phyloP scores from a whole-genome alignment of 495 filamentous ascomycete species.

The Penicillium herquei region DNA sequence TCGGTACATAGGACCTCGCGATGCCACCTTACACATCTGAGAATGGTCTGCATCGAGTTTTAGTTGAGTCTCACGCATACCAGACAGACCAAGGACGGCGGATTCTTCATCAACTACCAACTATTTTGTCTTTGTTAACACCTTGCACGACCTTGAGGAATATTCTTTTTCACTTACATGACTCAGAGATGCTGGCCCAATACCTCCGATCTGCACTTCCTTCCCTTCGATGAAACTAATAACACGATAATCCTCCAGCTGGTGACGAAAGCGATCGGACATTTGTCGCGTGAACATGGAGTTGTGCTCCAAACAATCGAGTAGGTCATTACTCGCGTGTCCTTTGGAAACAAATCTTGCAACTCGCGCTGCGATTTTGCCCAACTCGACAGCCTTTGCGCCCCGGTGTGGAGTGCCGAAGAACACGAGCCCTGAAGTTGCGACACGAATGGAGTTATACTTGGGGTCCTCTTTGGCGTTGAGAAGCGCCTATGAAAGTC shows the following conservation, averaged over 20 bases:
- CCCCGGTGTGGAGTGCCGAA: slow-evolving; percentile 49
- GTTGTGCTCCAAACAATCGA: slow-evolving; percentile 37
- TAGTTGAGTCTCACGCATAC: slow-evolving; percentile 37
- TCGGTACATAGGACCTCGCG: slow-evolving; percentile 36
- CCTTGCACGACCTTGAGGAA: background rate
- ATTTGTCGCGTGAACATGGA: slow-evolving; percentile 43
- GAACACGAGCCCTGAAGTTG: slow-evolving; percentile 44
- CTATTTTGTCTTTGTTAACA: slow-evolving; percentile 15
- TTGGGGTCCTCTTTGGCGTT: slow-evolving; percentile 43
- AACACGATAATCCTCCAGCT: slow-evolving; percentile 40
- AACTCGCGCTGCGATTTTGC: slow-evolving; percentile 38
- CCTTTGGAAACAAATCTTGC: slow-evolving; percentile 35
- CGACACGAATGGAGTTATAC: slow-evolving; percentile 36
- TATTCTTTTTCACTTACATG: slow-evolving; percentile 23
- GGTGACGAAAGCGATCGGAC: slow-evolving; percentile 34
- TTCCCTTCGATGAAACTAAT: slow-evolving; percentile 46
- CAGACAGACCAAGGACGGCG: slow-evolving; percentile 36
- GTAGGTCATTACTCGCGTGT: slow-evolving; percentile 35
- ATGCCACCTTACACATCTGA: slow-evolving; percentile 38
- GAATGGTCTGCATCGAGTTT: slow-evolving; percentile 43
- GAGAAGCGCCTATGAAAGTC: slow-evolving; percentile 28
- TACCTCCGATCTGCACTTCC: slow-evolving; percentile 33
- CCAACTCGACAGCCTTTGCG: slow-evolving; percentile 37
- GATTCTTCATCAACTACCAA: slow-evolving; percentile 42
- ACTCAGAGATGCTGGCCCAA: slow-evolving; percentile 31